phyloP scores from a whole-genome alignment of 2,329 filamentous ascomycete species.

The Leptographium lundbergii region DNA sequence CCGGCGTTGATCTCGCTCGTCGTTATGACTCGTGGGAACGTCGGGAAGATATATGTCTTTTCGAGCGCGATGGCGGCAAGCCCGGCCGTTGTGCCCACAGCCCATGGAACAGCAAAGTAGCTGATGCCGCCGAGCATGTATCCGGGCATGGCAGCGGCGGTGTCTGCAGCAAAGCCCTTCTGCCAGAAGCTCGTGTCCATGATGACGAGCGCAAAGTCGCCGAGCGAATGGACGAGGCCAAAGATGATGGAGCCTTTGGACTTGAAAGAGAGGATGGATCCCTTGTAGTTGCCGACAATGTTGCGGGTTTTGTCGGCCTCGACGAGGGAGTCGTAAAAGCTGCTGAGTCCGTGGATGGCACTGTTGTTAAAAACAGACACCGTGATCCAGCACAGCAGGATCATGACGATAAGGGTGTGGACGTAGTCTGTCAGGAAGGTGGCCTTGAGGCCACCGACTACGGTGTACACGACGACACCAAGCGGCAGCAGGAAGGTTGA shows the following conservation, averaged over 20 bases:
- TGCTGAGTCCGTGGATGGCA: constrained; percentile 47
- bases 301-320: too few species aligned
- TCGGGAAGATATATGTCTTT: constrained; percentile 39
- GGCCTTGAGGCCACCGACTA: constrained; percentile 67
- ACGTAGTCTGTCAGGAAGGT: constrained; percentile 78
- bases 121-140: constrained; percentile 76
- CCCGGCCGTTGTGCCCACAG: constrained; percentile 79
- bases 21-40: constrained; percentile 18
- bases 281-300: too few species aligned
- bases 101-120: constrained; percentile 89
- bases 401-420: constrained; percentile 65
- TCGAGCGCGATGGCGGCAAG: constrained; percentile 70
- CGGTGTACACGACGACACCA: constrained; percentile 68
- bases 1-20: constrained; percentile 8
- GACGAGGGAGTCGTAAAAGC: too few species aligned
- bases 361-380: constrained; percentile 73
- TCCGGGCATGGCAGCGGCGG: constrained; percentile 72
- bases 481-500: constrained; percentile 69
- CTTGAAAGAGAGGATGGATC: too few species aligned
- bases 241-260: too few species aligned
- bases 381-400: constrained; percentile 59
- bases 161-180: constrained; percentile 78
- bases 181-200: constrained; percentile 83
- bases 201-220: too few species aligned
- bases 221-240: too few species aligned